Base-by-base conservation (phyloP, 2,329 filamentous ascomycete genomes). In the Calonectria pseudoreteaudii region DNA sequence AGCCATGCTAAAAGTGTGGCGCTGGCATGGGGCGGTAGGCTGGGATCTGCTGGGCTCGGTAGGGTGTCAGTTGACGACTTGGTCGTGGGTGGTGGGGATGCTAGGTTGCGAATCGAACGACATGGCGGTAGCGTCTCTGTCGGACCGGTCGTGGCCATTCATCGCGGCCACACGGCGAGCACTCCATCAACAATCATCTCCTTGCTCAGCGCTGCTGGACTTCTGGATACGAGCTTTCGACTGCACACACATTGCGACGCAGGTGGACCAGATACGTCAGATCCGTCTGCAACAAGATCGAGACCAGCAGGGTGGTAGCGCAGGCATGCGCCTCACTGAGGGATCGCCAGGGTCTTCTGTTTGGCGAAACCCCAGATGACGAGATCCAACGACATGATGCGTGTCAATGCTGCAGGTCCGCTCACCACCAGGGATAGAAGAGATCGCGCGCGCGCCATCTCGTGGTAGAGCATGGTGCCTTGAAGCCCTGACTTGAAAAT, bases 291-390 rank as follows among this genome's bases (percentile, higher is more conserved):
- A 73, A 66, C 68, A 30, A 53, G 75, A 76, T 76, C 73, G 75
- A 77, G 76, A 74, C 73, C 75, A 75, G 68, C 70, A 74, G 68
- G 53, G 67, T 71, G 71, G 58, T 75, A 75, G 69, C 66, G 71
- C 68, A 73, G 68, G 62, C 70, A 73, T 69, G 69, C 60, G 62
- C 52, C 66, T 52, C 71, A 28, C 52, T 71, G 53, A 77, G 72
- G 56, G 79, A 80, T 81, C 76, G 75, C 75, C 79, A 80, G 79
- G 79, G 79, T 80, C 79, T 52, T 76, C 62, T 62, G 47, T 65
- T 62, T 74, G 75, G 77, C 74, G 68, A 58, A 74, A 68, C 70
- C 60, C 74, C 72, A 38, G 49, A 77, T 70, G 64, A 56, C 68
- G 75, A 74, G 71, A 68, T 74, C 62, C 77, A 74, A 76, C 76